Evolutionary conservation across 169 alveolate genomes (phyloP).

Genomic region (Perkinsus marinus): DNA sequence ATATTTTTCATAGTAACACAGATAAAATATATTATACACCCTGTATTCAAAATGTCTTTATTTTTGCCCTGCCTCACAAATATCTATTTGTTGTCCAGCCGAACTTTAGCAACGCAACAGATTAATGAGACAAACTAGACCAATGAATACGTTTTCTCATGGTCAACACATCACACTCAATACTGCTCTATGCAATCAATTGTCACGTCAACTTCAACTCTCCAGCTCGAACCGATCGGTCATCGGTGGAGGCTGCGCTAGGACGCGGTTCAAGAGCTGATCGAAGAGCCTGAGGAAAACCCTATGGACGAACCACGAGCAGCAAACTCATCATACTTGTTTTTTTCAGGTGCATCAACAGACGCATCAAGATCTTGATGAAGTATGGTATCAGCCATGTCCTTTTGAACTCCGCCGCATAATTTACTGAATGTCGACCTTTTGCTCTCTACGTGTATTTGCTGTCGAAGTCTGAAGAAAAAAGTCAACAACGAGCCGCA

Average conservation of each 20-base stretch:
- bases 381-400: background rate
- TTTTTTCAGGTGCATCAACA: background rate
- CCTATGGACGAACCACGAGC: background rate
- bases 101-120: too few species aligned
- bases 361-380: background rate
- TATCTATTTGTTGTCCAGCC: too few species aligned
- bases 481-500: too few species aligned
- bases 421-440: background rate
- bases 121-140: too few species aligned
- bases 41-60: too few species aligned
- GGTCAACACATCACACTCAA: too few species aligned
- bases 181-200: too few species aligned
- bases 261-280: background rate
- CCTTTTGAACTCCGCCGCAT: background rate
- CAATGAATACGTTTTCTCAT: too few species aligned
- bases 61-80: too few species aligned
- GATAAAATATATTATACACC: too few species aligned
- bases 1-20: too few species aligned
- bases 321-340: background rate
- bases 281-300: background rate
- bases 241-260: background rate
- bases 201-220: too few species aligned
- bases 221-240: background rate
- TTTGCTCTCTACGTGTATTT: background rate
- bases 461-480: background rate